phyloP scores from a whole-genome alignment of 106 monocot species.

The Dendrobium officinale region DNA sequence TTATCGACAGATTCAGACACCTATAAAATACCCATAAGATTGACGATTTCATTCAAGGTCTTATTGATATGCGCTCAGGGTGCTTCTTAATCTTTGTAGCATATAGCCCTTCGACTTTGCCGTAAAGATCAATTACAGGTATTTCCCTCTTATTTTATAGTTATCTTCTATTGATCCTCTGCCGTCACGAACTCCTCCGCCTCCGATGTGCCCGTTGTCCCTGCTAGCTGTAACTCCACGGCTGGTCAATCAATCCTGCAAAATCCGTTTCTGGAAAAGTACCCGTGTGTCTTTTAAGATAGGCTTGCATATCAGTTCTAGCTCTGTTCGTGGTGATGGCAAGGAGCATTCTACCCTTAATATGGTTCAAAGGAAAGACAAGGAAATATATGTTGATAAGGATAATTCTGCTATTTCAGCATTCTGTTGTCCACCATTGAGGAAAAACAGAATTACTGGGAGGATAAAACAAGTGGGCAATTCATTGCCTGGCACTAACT shows the following conservation, averaged over 20 bases:
- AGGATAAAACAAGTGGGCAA: too few species aligned
- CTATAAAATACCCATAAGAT: too few species aligned
- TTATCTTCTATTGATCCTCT: neutral
- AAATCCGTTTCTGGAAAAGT: neutral
- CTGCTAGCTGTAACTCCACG: neutral
- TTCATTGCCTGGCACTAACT: too few species aligned
- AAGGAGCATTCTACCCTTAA: neutral
- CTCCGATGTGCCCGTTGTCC: neutral
- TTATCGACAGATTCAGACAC: too few species aligned
- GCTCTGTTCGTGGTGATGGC: neutral
- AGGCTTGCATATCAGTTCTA: neutral
- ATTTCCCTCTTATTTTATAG: too few species aligned
- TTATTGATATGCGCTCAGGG: too few species aligned
- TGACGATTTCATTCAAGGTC: too few species aligned
- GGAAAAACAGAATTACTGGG: neutral
- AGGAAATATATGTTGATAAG: neutral
- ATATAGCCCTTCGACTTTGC: too few species aligned
- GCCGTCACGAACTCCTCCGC: neutral
- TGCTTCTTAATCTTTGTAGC: too few species aligned
- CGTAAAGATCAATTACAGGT: too few species aligned
- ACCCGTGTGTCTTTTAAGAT: neutral
- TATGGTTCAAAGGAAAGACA: neutral
- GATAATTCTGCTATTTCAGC: neutral
- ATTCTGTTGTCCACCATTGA: neutral
- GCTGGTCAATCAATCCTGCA: neutral